Evolutionary conservation across 2,329 filamentous ascomycete species (phyloP).

Genomic region (Cryphonectria radicalis): DNA sequence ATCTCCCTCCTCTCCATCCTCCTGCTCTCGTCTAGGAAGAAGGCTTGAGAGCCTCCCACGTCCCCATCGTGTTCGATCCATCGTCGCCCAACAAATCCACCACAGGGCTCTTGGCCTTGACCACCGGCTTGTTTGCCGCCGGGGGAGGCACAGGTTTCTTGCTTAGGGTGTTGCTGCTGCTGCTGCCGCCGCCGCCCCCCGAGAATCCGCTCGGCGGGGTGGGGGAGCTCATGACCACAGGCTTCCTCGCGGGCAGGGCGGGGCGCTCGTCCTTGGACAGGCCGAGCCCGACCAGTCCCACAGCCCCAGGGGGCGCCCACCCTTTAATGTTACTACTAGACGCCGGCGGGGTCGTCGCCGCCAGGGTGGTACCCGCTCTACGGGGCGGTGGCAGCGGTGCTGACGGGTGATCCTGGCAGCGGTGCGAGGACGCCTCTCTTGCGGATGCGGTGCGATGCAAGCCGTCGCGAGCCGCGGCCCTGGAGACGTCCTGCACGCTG

Average conservation of each 20-base stretch:
- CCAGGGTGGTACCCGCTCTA: slow-evolving; percentile 20
- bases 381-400: slow-evolving; percentile 29
- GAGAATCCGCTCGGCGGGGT: slow-evolving; percentile 2
- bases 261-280: slow-evolving; percentile 31
- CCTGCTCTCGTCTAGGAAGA: slow-evolving; percentile 26
- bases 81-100: slow-evolving; percentile 55
- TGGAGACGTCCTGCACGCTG: slow-evolving; percentile 19
- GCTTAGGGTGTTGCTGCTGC: no score
- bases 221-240: slow-evolving; percentile 18
- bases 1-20: neutral
- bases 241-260: slow-evolving; percentile 29
- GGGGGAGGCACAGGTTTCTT: slow-evolving; percentile 19
- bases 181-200: neutral
- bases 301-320: slow-evolving; percentile 28
- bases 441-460: slow-evolving; percentile 27
- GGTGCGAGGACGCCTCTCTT: slow-evolving; percentile 13
- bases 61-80: slow-evolving; percentile 48
- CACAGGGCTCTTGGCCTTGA: slow-evolving; percentile 40
- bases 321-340: slow-evolving; percentile 1
- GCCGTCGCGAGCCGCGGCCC: slow-evolving; percentile 17
- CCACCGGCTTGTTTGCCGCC: slow-evolving; percentile 34
- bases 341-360: slow-evolving; percentile 14
- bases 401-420: slow-evolving; percentile 8
- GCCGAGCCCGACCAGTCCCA: slow-evolving; percentile 24
- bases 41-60: slow-evolving; percentile 62